Base-by-base conservation (phyloP, 495 filamentous ascomycete genomes). In the Ramalina peruviana region DNA sequence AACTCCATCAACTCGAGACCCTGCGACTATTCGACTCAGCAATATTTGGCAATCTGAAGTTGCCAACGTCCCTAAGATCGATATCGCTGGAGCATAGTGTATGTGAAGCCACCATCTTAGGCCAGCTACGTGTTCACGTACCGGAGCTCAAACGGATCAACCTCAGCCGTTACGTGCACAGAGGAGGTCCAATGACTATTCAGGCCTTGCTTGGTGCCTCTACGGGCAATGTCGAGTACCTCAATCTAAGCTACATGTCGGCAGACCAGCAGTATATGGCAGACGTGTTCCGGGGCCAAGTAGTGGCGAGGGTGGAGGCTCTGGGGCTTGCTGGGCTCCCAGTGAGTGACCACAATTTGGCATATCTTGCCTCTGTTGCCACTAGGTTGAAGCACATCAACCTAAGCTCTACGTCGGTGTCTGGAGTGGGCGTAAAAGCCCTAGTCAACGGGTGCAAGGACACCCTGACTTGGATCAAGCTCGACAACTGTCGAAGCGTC, bases 401-500 rank as follows among this genome's bases (percentile, higher is more conserved):
- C 26, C 37, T 67, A 6, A 43, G 47, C n/a, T 19, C 23, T 13
- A 57, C 61, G 0, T 3, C 21, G 17, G 46, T 67, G 50, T 61
- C 63, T 4, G 64, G 64, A 15, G 54, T 63, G 21, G 60, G 54
- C 12, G 50, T 67, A n/a, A 62, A 60, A 45, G 46, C 43, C 13
- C 36, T 59, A 6, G 50, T 60, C 13, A 46, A 30, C 21, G 44
- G 43, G 11, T 46, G 55, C 16, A 41, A 49, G 11, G 39, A 16
- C 20, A 55, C 48, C 30, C 49, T 67, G 4, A 40, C 59, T 25
- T 48, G 47, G 40, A 46, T 67, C 5, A 36, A 44, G 10, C 27
- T 66, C 9, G 48, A 59, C 21, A 39, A 57, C n/a, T 67, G 63
- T 46, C 17, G 5, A 2, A n/a, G 37, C n/a, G 36, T 58, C 12